These are phyloP conservation scores for Rutstroemia sydowiana DNA, from an alignment of 2,329 filamentous ascomycete species.

Conservation along the genomic window DNA sequence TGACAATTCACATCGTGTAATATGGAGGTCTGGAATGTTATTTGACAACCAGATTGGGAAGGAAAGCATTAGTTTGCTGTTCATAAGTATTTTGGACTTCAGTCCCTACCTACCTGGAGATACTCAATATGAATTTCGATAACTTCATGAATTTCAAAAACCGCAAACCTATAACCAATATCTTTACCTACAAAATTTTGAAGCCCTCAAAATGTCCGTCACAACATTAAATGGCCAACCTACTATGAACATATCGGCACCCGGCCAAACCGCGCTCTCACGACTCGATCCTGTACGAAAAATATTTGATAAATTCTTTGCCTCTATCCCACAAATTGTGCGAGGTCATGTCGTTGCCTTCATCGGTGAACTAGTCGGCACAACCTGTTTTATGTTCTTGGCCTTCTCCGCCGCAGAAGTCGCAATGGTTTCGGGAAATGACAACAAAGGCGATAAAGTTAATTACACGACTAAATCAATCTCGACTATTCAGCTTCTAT, in stretches of 20 bases:
- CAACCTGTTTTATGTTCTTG: constrained; percentile 33
- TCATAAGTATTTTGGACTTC: no score
- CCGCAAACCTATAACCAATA: constrained; percentile 5
- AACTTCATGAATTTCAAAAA: no score
- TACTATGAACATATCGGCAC: constrained; percentile 15
- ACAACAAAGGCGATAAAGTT: constrained; percentile 8
- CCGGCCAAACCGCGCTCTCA: constrained; percentile 13
- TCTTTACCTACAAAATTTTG: constrained; percentile 2
- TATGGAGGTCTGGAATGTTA: no score
- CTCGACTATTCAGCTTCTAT: constrained; percentile 26
- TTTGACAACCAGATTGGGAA: no score
- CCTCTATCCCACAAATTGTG: constrained; percentile 11
- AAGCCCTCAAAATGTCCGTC: constrained; percentile 10
- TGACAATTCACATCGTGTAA: no score
- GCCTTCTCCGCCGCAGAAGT: constrained; percentile 26
- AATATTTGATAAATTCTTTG: constrained; percentile 16
- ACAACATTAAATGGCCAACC: constrained; percentile 10
- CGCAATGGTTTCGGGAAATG: constrained; percentile 25
- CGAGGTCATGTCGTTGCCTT: constrained; percentile 40
- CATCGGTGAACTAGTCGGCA: constrained; percentile 45
- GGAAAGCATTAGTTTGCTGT: no score
- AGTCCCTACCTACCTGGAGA: no score
- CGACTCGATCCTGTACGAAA: constrained; percentile 18
- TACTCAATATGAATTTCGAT: no score
- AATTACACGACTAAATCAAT: constrained; percentile 5